Evolutionary conservation across 2,329 filamentous ascomycete species (phyloP).

Genomic region (Leptodontidium sp.): DNA sequence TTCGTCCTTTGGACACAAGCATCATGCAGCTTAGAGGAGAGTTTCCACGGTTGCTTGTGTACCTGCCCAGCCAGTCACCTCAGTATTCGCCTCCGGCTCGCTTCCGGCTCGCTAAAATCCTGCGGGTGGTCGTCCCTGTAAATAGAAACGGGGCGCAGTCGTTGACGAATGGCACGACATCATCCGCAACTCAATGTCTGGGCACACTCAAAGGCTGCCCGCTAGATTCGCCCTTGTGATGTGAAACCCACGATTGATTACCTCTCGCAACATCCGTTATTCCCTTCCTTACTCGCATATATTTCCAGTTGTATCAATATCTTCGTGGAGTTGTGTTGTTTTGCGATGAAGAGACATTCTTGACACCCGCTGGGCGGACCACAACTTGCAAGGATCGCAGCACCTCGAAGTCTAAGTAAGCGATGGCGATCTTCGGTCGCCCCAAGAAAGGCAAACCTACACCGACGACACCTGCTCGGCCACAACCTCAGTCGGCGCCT

Average conservation of each 20-base stretch:
- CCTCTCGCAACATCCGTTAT: background rate
- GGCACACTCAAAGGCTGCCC: conserved; percentile 20
- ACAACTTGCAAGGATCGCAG: conserved; percentile 28
- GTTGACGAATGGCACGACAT: conserved; percentile 35
- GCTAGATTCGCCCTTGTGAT: conserved; percentile 18
- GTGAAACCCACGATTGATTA: conserved; percentile 25
- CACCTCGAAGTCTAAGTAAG: conserved; percentile 11
- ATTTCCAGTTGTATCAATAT: conserved; percentile 8
- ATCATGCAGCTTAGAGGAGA: background rate
- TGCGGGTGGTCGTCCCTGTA: conserved; percentile 31
- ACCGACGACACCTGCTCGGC: conserved; percentile 26
- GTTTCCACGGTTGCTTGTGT: background rate
- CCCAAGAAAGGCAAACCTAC: conserved; percentile 38
- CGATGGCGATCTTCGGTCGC: conserved; percentile 45
- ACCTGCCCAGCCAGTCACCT: conserved; percentile 13
- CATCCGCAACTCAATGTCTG: conserved; percentile 21
- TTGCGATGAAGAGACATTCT: conserved; percentile 22
- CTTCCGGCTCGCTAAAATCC: conserved; percentile 13
- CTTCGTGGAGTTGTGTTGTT: background rate
- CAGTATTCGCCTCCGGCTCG: conserved; percentile 14
- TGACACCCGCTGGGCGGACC: conserved; percentile 20
- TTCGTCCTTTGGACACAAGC: background rate
- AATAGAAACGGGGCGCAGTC: conserved; percentile 38
- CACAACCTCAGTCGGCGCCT: conserved; percentile 23
- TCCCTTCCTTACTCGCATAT: background rate